A percentile compares a stretch with the other conserved stretches of the same genome.
Conservation (phyloP, 78 protist genomes). For the Dictyostelium firmibasis region DNA sequence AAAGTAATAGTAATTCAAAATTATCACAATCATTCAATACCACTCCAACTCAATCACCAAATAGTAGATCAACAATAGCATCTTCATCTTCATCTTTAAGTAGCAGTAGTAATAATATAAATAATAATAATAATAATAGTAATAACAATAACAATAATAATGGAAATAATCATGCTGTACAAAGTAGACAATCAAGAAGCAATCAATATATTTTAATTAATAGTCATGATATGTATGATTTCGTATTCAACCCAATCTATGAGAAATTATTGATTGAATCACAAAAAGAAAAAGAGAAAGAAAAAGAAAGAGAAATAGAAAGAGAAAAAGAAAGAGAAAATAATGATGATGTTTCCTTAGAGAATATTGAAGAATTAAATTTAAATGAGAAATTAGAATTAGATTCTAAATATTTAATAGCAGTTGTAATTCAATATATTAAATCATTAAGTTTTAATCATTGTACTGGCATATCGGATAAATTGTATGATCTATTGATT, state of each 20-base stretch:
- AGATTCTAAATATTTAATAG: slow-evolving; percentile 52
- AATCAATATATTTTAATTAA: slow-evolving; percentile 40
- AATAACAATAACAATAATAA: not conserved
- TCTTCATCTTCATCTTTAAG: not conserved
- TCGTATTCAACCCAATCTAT: slow-evolving; percentile 55
- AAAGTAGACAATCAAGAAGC: slow-evolving; percentile 11
- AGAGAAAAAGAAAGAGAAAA: not conserved
- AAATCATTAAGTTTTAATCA: slow-evolving; percentile 45
- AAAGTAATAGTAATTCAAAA: not conserved
- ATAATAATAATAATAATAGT: not conserved
- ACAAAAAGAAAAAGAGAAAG: not conserved
- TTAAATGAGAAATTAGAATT: not conserved
- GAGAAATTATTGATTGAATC: slow-evolving; percentile 10
- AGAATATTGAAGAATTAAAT: not conserved
- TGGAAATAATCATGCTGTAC: not conserved
- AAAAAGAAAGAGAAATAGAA: not conserved
- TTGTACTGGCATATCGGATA: slow-evolving; percentile 26
- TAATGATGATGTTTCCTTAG: not conserved
- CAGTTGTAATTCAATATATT: slow-evolving; percentile 52
- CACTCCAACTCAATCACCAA: not conserved
- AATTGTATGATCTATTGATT: slow-evolving; percentile 39
- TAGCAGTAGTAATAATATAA: not conserved
- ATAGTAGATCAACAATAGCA: not conserved
- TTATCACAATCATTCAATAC: not conserved
- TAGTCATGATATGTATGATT: slow-evolving; percentile 58